A percentile compares a stretch with the other conserved stretches of the same genome.
phyloP scores from a whole-genome alignment of 1,284 basidiomycete genomes.

The Leccinum pseudoinsigne region DNA sequence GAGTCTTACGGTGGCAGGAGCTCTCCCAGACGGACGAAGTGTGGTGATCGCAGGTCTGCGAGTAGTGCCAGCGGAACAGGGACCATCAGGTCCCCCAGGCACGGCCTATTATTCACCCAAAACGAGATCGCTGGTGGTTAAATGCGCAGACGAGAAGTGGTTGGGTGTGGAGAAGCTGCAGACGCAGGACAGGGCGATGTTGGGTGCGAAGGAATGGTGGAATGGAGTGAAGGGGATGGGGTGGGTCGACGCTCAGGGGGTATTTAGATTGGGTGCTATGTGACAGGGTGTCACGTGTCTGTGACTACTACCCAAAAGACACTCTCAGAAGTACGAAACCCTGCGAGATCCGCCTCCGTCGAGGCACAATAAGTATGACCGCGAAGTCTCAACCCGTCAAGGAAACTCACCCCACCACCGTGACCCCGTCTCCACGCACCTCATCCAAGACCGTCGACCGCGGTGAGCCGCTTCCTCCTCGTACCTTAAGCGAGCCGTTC shows the following conservation, averaged over 20 bases:
- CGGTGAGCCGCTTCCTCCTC: conserved; percentile 38
- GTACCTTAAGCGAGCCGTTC: conserved; percentile 2
- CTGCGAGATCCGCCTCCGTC: conserved; percentile 16
- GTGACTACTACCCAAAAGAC: conserved; percentile 16
- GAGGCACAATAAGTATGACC: conserved; percentile 20
- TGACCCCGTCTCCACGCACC: conserved; percentile 35
- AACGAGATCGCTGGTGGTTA: conserved; percentile 21
- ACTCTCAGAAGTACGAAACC: not conserved
- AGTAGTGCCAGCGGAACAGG: conserved; percentile 10
- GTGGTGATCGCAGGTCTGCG: conserved; percentile 15
- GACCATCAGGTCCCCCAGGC: conserved; percentile 7
- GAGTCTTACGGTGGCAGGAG: conserved; percentile 42
- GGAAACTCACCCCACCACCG: conserved; percentile 21
- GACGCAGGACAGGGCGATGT: conserved; percentile 33
- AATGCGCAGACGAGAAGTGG: conserved; percentile 25
- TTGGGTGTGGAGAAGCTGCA: conserved; percentile 29
- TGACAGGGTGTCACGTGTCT: conserved; percentile 10
- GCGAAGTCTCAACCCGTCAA: conserved; percentile 18
- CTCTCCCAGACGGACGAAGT: conserved; percentile 43
- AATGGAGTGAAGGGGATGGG: conserved; percentile 35
- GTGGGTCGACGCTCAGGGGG: conserved; percentile 15
- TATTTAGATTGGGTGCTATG: conserved; percentile 18
- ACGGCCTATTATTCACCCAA: conserved; percentile 20
- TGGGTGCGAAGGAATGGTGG: conserved; percentile 37
- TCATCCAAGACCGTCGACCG: conserved; percentile 45